Conservation (phyloP, 2,329 filamentous ascomycete genomes). For the Calonectria leucothoes region DNA sequence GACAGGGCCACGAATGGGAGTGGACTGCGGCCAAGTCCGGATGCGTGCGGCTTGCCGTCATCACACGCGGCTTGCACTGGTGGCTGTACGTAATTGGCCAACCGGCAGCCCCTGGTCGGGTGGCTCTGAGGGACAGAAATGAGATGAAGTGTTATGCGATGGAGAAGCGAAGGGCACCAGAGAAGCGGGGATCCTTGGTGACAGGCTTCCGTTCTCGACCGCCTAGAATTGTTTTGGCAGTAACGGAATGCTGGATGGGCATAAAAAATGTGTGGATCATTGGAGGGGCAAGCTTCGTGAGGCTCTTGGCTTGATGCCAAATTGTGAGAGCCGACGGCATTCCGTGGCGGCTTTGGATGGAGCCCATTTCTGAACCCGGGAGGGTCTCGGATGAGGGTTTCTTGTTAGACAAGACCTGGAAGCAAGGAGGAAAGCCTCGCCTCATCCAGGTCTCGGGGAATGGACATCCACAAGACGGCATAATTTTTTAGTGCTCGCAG, state of each 20-base stretch:
- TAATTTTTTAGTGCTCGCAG: constrained; percentile 7
- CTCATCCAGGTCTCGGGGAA: neutral
- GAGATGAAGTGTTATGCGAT: constrained; percentile 23
- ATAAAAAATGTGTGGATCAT: neutral
- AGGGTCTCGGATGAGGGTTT: neutral
- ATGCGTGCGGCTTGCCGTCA: neutral
- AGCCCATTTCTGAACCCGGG: neutral
- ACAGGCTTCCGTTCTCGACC: neutral
- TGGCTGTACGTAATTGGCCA: constrained; percentile 11
- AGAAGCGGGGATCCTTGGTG: constrained; percentile 8
- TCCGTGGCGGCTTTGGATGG: neutral
- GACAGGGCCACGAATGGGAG: constrained; percentile 11
- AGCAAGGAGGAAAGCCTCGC: neutral
- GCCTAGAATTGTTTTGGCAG: neutral
- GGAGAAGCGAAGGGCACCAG: neutral
- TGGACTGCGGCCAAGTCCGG: neutral
- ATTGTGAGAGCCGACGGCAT: neutral
- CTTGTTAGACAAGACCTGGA: neutral
- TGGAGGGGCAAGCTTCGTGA: neutral
- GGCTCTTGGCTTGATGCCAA: neutral
- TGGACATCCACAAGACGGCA: neutral
- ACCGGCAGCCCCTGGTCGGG: neutral
- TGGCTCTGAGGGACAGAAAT: constrained; percentile 5
- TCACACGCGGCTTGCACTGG: constrained; percentile 5
- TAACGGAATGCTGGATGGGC: neutral